Base-by-base conservation (phyloP, 306 rosid species). In the Malus fusca region DNA sequence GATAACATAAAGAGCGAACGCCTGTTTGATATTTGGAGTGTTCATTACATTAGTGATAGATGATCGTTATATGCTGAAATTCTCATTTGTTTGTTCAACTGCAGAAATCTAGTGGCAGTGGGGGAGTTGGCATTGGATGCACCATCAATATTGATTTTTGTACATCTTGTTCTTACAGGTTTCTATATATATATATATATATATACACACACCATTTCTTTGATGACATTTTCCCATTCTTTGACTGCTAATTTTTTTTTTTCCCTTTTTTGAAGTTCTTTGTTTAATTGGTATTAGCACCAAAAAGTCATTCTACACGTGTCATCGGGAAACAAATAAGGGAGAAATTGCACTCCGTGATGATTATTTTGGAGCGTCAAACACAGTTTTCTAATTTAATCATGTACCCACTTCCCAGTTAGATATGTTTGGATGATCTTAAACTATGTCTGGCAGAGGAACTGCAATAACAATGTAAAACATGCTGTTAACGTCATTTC, bases 161-260 rank as follows among this genome's bases (percentile, higher is more conserved):
- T 75, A 77, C 96, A 65, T 83, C 89, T 55, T 90, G 93, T 80
- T 86, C 93, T 46, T 89, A 90, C 86, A 86, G 73, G 97, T 91
- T 68, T 65, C 33, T 48, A 5, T 4, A 48, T 17, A 15, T 4
- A 7, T 60, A 5, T 1, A 33, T 5, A 31, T 1, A 30, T 0
- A 30, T n/a, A n/a, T n/a, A 28, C 30, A 28, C 30, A 28, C 30
- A 28, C 75, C 69, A 17, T 25, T 22, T 65, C 44, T 35, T 65
- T 8, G 7, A 65, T 8, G 69, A 31, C 68, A 31, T 18, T 0
- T 33, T 65, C 11, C 44, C 6, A 35, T 14, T 63, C 42, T 3
- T 15, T 30, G 11, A 28, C 28, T 62, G 17, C 13, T 28, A 28
- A 15, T 25, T 25, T 22, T 21, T 11, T 44, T 40, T 4, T 33